Evolutionary conservation across 2,329 filamentous ascomycete genomes (phyloP).

Genomic region (Phoma sp.): DNA sequence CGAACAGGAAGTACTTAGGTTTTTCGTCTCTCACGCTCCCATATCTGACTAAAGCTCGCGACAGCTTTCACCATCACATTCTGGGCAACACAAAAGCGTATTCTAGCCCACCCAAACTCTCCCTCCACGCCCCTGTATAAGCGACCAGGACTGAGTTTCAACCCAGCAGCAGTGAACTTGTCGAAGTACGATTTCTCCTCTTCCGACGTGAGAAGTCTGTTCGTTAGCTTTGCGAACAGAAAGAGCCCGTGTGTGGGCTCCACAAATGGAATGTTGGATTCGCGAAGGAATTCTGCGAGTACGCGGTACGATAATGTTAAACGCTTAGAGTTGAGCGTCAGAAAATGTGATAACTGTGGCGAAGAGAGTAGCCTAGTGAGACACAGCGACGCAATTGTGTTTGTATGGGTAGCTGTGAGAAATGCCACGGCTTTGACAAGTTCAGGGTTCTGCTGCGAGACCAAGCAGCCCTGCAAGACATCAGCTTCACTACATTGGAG

Average conservation of each 20-base stretch:
- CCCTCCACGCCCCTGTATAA: slow-evolving; percentile 33
- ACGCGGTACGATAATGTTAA: no score
- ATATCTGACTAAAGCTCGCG: neutral
- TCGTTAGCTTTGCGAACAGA: no score
- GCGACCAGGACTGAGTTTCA: slow-evolving; percentile 26
- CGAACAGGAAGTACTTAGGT: neutral
- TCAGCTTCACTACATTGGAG: neutral
- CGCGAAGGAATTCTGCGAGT: no score
- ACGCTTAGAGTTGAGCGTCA: no score
- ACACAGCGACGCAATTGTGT: slow-evolving; percentile 28
- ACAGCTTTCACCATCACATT: slow-evolving; percentile 26
- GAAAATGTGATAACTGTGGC: no score
- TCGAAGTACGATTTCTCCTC: no score
- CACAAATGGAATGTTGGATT: no score
- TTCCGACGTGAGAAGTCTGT: no score
- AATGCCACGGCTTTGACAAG: slow-evolving; percentile 29
- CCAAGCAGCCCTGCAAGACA: slow-evolving; percentile 34
- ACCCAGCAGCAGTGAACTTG: slow-evolving; percentile 8
- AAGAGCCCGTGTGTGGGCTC: no score
- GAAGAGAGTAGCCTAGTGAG: slow-evolving; percentile 13
- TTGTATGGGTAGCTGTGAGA: slow-evolving; percentile 24
- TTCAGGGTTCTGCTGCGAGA: slow-evolving; percentile 39
- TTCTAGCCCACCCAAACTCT: slow-evolving; percentile 40
- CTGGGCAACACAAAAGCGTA: slow-evolving; percentile 29
- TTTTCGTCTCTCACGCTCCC: neutral